These are phyloP conservation scores for Esteya vermicola DNA, from an alignment of 2,329 filamentous ascomycete genomes.

Conservation along the genomic window DNA sequence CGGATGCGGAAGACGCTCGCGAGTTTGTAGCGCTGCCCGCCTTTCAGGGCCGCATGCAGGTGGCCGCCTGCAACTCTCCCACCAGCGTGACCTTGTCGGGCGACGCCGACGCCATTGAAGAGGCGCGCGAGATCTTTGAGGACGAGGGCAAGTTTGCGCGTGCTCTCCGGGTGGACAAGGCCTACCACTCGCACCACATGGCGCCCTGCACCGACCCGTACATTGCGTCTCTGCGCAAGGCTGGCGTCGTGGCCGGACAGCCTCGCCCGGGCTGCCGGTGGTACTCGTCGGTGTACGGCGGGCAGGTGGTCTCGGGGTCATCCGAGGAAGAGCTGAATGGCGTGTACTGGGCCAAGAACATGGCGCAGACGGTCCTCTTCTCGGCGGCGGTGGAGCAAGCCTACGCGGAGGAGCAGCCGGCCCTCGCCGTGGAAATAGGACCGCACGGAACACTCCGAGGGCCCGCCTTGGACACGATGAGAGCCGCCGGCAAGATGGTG, in stretches of 20 bases:
- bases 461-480: slow-evolving; percentile 5
- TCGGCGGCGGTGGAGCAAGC: slow-evolving; percentile 6
- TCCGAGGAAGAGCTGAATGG: not conserved
- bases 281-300: not conserved
- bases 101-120: slow-evolving; percentile 14
- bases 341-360: not conserved
- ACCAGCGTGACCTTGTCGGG: slow-evolving; percentile 10
- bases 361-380: not conserved
- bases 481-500: too few species aligned
- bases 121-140: slow-evolving; percentile 10
- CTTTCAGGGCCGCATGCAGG: not conserved
- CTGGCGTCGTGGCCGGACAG: not conserved
- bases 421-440: slow-evolving; percentile 14
- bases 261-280: not conserved
- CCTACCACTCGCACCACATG: slow-evolving; percentile 29
- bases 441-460: slow-evolving; percentile 14
- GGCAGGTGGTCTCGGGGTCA: too few species aligned
- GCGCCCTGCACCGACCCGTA: slow-evolving; percentile 1
- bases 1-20: slow-evolving; percentile 1
- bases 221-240: slow-evolving; percentile 1
- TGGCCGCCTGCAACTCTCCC: not conserved
- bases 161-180: slow-evolving; percentile 21
- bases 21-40: not conserved
- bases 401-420: slow-evolving; percentile 1
- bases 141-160: slow-evolving; percentile 15